These are phyloP conservation scores for Ogataea methanolica DNA, from an alignment of 805 yeast species.

Conservation along the genomic window DNA sequence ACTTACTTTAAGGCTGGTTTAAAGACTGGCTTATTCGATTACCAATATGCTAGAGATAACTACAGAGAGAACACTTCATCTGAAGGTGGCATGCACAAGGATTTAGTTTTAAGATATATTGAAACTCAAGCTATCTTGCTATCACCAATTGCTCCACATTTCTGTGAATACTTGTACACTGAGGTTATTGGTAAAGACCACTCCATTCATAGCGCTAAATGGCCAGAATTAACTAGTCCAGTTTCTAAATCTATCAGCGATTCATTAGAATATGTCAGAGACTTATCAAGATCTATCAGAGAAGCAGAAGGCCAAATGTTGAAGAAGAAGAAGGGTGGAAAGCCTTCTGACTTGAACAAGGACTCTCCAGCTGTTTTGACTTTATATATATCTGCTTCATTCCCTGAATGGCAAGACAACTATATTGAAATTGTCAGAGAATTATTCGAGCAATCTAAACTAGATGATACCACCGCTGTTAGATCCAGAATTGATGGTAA, in stretches of 20 bases:
- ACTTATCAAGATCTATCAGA: slow-evolving; percentile 76
- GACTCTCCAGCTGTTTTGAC: slow-evolving; percentile 69
- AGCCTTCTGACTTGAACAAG: slow-evolving; percentile 68
- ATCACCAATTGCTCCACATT: slow-evolving; percentile 95
- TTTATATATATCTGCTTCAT: slow-evolving; percentile 71
- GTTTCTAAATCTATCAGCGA: slow-evolving; percentile 58
- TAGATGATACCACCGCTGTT: slow-evolving; percentile 61
- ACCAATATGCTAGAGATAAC: slow-evolving; percentile 92
- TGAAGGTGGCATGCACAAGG: slow-evolving; percentile 70
- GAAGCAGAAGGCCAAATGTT: slow-evolving; percentile 89
- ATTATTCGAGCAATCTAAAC: slow-evolving; percentile 58
- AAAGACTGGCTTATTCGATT: slow-evolving; percentile 88
- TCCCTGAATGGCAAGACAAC: slow-evolving; percentile 64
- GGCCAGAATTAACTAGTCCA: slow-evolving; percentile 75
- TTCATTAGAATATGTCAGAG: slow-evolving; percentile 75
- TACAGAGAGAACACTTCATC: slow-evolving; percentile 75
- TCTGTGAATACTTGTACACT: slow-evolving; percentile 83
- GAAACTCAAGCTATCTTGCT: slow-evolving; percentile 81
- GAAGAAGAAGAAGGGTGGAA: slow-evolving; percentile 81
- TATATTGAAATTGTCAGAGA: slow-evolving; percentile 68
- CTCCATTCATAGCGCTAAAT: slow-evolving; percentile 65
- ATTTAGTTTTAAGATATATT: slow-evolving; percentile 74
- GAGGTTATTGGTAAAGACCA: slow-evolving; percentile 66
- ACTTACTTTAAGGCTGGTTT: slow-evolving; percentile 86
- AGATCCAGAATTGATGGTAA: slow-evolving; percentile 64